Conservation (phyloP, 352 stramenopile species). For the Peronospora farinosa region DNA sequence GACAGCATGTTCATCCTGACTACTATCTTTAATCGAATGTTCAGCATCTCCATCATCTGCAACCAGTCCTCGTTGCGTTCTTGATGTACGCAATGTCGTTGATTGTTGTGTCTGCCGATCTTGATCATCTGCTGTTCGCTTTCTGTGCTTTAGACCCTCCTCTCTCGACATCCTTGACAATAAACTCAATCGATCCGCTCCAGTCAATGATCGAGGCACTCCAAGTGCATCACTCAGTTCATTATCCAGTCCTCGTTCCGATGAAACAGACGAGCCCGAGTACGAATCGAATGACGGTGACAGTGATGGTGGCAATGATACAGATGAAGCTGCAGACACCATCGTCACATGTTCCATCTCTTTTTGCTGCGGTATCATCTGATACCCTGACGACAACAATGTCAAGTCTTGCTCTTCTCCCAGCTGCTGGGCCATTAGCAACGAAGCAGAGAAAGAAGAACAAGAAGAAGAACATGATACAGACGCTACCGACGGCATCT, state of each 20-base stretch:
- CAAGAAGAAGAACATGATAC: no score
- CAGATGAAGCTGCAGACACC: slow-evolving; percentile 28
- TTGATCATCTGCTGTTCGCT: background rate
- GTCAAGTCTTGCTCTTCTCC: background rate
- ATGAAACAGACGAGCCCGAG: slow-evolving; percentile 11
- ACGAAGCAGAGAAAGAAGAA: slow-evolving; percentile 3
- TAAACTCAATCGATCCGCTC: slow-evolving; percentile 1
- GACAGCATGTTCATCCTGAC: background rate
- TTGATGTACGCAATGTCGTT: slow-evolving; percentile 2
- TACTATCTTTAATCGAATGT: background rate
- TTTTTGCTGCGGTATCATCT: slow-evolving; percentile 14
- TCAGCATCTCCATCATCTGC: slow-evolving; percentile 1
- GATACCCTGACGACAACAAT: slow-evolving; percentile 10
- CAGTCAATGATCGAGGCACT: slow-evolving; percentile 13
- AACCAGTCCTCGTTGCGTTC: slow-evolving; percentile 16
- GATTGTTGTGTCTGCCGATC: slow-evolving; percentile 4
- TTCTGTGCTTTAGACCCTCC: background rate
- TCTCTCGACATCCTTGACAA: slow-evolving; percentile 6
- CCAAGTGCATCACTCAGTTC: slow-evolving; percentile 58
- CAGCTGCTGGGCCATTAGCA: slow-evolving; percentile 4
- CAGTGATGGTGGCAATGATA: slow-evolving; percentile 10
- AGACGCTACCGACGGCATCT: slow-evolving; percentile 1
- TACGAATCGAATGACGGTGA: slow-evolving; percentile 1
- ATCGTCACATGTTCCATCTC: slow-evolving; percentile 5
- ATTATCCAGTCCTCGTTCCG: slow-evolving; percentile 33